These are phyloP conservation scores for Letharia columbiana DNA, from an alignment of 495 filamentous ascomycete genomes.

Conservation along the genomic window DNA sequence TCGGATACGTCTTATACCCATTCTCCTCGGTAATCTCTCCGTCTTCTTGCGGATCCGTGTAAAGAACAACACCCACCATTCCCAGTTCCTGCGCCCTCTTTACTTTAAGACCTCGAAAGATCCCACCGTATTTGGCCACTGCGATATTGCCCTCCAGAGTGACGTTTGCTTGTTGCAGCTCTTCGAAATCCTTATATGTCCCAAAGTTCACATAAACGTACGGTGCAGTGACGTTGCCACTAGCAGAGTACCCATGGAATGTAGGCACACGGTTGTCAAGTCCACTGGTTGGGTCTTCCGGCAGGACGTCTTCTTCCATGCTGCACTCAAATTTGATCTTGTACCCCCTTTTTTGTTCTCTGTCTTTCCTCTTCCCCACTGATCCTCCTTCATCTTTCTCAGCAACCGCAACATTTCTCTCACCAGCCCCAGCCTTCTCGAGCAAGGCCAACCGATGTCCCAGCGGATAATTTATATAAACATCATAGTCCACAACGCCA, in stretches of 20 bases:
- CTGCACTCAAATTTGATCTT: slow-evolving; percentile 69
- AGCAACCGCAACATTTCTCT: slow-evolving; percentile 19
- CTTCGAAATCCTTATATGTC: slow-evolving; percentile 75
- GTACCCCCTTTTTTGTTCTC: slow-evolving; percentile 32
- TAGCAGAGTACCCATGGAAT: slow-evolving; percentile 92
- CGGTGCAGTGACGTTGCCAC: slow-evolving; percentile 76
- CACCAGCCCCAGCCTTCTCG: slow-evolving; percentile 32
- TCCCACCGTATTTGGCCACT: slow-evolving; percentile 73
- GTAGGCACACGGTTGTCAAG: slow-evolving; percentile 71
- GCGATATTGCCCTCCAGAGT: slow-evolving; percentile 77
- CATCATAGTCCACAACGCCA: slow-evolving; percentile 71
- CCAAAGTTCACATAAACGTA: slow-evolving; percentile 88
- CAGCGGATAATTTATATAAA: slow-evolving; percentile 83
- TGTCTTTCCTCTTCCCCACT: slow-evolving; percentile 11
- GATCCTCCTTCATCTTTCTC: slow-evolving; percentile 24
- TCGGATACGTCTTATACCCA: slow-evolving; percentile 71
- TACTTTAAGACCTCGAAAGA: slow-evolving; percentile 87
- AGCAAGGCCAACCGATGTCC: slow-evolving; percentile 72
- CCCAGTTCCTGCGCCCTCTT: slow-evolving; percentile 89
- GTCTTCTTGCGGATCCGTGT: slow-evolving; percentile 85
- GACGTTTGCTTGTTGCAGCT: slow-evolving; percentile 67
- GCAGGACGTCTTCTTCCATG: slow-evolving; percentile 76
- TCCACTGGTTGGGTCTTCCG: slow-evolving; percentile 70
- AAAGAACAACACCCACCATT: slow-evolving; percentile 79
- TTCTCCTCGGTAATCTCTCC: slow-evolving; percentile 71